Base-by-base conservation (phyloP, 208 protist species). In the Acanthamoeba healyi region DNA sequence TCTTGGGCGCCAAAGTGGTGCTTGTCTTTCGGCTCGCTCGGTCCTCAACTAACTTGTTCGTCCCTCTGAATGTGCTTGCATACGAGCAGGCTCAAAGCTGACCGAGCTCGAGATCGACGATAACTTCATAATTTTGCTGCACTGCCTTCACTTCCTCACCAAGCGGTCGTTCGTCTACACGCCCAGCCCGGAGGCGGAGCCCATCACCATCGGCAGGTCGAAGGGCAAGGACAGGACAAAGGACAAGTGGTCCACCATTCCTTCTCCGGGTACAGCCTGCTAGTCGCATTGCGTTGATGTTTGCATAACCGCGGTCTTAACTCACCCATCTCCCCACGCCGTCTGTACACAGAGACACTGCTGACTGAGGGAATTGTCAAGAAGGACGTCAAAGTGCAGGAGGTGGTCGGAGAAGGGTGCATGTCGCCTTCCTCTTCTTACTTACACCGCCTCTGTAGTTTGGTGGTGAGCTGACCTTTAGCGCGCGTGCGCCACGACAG, bases 361-460 rank as follows among this genome's bases (percentile, higher is more conserved):
- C 26, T 81, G 2, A 29, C 32, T 29, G 90, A 84, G 10, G 90
- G 44, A 2, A 84, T 51, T 49, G 70, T 44, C 63, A 94, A 94
- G 90, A 94, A 94, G 51, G 90, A 94, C 9, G n/a, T 86, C 34
- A 79, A 84, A 44, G 90, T 94, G 42, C 90, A 94, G 51, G 90
- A 94, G 40, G 49, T 94, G 12, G 90, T 94, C 26, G 90, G 90
- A 22, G 67, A 94, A 94, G 90, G 90, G 90, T 94, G 67, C n/a
- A n/a, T n/a, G n/a, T n/a, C n/a, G n/a, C n/a, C n/a, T n/a, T n/a
- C 44, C 9, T 34, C 24, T 14, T 93, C 38, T 38, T 17, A 36
- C 40, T 58, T 5, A 61, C 22, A 24, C 7, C n/a, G 29, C 54
- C 2, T 14, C 7, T n/a, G 24, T 32, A n/a, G 17, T 65, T 65